Evolutionary conservation across 306 rosid species (phyloP).

Genomic region (Rosa persica): DNA sequence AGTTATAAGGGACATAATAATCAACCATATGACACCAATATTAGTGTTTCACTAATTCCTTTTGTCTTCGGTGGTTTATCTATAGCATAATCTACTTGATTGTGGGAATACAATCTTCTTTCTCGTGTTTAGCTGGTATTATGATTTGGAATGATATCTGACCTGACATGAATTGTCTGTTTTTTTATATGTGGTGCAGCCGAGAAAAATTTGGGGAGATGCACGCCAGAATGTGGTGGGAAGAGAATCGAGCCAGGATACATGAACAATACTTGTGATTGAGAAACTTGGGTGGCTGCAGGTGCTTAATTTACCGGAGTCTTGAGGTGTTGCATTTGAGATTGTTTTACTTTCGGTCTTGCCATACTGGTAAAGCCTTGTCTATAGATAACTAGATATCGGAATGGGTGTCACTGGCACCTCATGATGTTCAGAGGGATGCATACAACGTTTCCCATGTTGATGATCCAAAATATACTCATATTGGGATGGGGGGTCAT

Average conservation of each 20-base stretch:
- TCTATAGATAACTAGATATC: constrained; percentile 35
- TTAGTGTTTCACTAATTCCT: constrained; percentile 18
- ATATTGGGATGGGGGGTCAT: constrained; percentile 40
- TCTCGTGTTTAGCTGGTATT: not conserved
- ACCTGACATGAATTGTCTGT: constrained; percentile 17
- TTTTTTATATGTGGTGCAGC: constrained; percentile 43
- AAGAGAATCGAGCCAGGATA: constrained; percentile 94
- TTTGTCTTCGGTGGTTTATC: constrained; percentile 6
- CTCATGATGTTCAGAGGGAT: constrained; percentile 39
- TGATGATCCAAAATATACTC: constrained; percentile 33
- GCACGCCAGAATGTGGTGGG: constrained; percentile 99
- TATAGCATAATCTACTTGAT: constrained; percentile 13
- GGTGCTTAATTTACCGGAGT: constrained; percentile 27
- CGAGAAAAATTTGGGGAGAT: constrained; percentile 95
- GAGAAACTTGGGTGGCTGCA: constrained; percentile 24
- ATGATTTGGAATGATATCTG: constrained; percentile 18
- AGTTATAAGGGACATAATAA: constrained; percentile 7
- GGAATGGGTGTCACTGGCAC: constrained; percentile 46
- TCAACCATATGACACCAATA: constrained; percentile 22
- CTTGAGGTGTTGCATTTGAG: constrained; percentile 45
- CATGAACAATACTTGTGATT: constrained; percentile 83
- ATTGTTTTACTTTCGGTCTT: constrained; percentile 42
- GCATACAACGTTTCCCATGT: constrained; percentile 11
- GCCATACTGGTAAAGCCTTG: constrained; percentile 49
- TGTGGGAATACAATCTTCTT: constrained; percentile 11